Base-by-base conservation (phyloP, 257 asterid genomes). In the Nicotiana attenuata region DNA sequence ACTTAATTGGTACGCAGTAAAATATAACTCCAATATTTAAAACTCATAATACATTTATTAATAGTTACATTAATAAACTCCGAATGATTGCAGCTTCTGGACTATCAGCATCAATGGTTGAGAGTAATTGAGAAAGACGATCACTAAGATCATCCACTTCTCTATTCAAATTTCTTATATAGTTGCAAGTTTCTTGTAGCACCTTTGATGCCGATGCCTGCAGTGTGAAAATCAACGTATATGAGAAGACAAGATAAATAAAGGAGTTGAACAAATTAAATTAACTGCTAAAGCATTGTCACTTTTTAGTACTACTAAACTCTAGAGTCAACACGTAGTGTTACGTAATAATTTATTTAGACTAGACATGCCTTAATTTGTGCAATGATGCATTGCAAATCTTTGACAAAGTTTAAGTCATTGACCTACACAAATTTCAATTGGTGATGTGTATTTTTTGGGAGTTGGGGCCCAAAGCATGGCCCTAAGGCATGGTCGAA, bases 171-270 rank as follows among this genome's bases (percentile, higher is more conserved):
- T 85, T 90, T 59, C 93, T 84, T 24, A 95, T 95, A 90, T 95
- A 95, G 89, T 95, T 93, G 93, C 99, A 95, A 19, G 99, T 93
- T 84, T 95, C 99, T 61, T 93, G 97, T 5, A 95, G 95, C 60
- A 96, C 98, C 86, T 96, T 96, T 5, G 91, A 89, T 22, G 99
- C 99, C 4, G 97, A 90, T n/a, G 93, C 91, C 99, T 96, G 86
- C 52, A 41, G 50, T 41, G 50, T 41, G 13, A 41, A 14, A 50
- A 52, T 1, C 57, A 3, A 52, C 2, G 3, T 41, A 41, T 2
- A 52, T 52, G 5, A 52, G 57, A 52, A 52, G 57, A 52, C 57
- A 3, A 52, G 57, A 11, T 3, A 14, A 4, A 52, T 31, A 33
- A 10, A 52, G 19, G 57, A 52, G 19, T 52, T 3, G 57, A 52